Evolutionary conservation across 2,329 filamentous ascomycete species (phyloP).

Genomic region (Penicillium olsonii): DNA sequence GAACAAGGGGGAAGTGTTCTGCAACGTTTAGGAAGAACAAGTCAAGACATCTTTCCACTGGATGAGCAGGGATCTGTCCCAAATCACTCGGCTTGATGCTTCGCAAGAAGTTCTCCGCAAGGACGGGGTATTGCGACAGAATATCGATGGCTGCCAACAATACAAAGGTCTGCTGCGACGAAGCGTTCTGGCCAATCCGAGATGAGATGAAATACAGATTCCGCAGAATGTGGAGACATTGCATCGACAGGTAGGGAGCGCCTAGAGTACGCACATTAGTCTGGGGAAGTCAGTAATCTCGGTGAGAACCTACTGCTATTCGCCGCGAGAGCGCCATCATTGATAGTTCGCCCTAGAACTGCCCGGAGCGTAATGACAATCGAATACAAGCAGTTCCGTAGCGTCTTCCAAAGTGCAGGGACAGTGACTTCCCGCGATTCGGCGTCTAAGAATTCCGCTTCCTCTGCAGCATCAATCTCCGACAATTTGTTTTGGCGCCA

Average conservation of each 20-base stretch:
- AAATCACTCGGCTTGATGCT: conserved; percentile 60
- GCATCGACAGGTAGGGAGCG: conserved; percentile 68
- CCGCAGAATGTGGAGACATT: conserved; percentile 71
- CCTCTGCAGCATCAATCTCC: conserved; percentile 68
- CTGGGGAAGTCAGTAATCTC: not conserved
- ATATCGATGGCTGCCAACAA: conserved; percentile 82
- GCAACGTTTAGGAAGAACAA: conserved; percentile 85
- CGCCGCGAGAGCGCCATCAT: conserved; percentile 57
- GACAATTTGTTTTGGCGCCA: conserved; percentile 78
- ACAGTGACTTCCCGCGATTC: conserved; percentile 68
- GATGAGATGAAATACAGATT: conserved; percentile 81
- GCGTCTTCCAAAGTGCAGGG: conserved; percentile 71
- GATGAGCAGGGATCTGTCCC: conserved; percentile 61
- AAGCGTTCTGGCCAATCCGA: conserved; percentile 69
- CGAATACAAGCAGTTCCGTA: conserved; percentile 75
- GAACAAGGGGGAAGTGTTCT: conserved; percentile 74
- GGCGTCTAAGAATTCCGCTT: conserved; percentile 62
- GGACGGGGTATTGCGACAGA: conserved; percentile 67
- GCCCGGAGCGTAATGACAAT: conserved; percentile 74
- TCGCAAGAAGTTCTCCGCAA: conserved; percentile 67
- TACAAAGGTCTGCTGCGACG: conserved; percentile 82
- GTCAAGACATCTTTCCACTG: conserved; percentile 72
- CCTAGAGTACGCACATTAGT: conserved; percentile 34
- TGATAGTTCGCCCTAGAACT: conserved; percentile 66
- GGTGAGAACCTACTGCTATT: conserved; percentile 47